Evolutionary conservation across 108 stramenopile genomes (phyloP).

Genomic region (Schizochytrium sp.): DNA sequence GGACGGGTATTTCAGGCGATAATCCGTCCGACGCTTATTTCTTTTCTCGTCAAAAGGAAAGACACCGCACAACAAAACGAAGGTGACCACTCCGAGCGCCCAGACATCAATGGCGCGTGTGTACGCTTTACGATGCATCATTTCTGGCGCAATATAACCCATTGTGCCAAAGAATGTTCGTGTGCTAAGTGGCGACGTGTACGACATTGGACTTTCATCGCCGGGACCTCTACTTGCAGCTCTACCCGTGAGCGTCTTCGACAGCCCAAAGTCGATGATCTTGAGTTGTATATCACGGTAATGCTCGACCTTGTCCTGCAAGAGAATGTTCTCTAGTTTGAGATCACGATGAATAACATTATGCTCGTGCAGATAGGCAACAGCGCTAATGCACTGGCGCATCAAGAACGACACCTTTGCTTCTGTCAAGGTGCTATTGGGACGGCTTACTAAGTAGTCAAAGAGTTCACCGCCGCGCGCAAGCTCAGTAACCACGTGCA

Average conservation of each 20-base stretch:
- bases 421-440: conserved; percentile 20
- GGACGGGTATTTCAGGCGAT: background rate
- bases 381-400: conserved; percentile 4
- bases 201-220: background rate
- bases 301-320: background rate
- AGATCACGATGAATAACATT: conserved; percentile 32
- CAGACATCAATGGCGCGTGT: conserved; percentile 42
- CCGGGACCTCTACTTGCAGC: background rate
- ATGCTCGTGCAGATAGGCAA: conserved; percentile 25
- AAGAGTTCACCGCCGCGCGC: conserved; percentile 25
- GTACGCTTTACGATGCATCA: conserved; percentile 5
- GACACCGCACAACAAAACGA: conserved; percentile 49
- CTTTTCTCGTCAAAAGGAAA: conserved; percentile 40
- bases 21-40: conserved; percentile 1
- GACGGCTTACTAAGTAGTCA: background rate
- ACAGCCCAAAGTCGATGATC: conserved; percentile 1
- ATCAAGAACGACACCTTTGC: background rate
- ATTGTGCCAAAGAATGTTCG: conserved; percentile 1
- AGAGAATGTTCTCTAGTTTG: conserved; percentile 32
- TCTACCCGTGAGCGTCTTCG: background rate
- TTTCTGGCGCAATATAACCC: conserved; percentile 14
- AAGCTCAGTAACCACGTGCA: conserved; percentile 19
- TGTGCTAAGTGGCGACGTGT: background rate
- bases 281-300: background rate
- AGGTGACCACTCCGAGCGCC: conserved; percentile 54